Evolutionary conservation across 2,329 filamentous ascomycete genomes (phyloP), one percentile per base, ranked within the genome.

Genomic region (Alternaria atra): DNA sequence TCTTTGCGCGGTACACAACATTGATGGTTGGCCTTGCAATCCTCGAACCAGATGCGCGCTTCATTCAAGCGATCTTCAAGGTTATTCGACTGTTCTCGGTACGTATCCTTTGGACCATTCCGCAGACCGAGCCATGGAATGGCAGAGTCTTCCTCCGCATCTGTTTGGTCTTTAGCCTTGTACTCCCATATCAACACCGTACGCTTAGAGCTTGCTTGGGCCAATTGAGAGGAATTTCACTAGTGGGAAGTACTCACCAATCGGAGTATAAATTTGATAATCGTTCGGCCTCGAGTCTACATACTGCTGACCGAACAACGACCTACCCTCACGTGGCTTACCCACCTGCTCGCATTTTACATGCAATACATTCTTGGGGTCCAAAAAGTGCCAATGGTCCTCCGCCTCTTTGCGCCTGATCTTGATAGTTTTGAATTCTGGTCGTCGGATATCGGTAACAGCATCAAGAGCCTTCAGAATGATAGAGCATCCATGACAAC

Each of bases 261-360:
- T 6, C 9, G 52, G 52, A 17, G 52, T 54, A 12, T 54, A 54
- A 20, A 54, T 44, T 5, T 54, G 17, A 44, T 44, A 44, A 40
- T 53, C 51, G 23, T 53, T 53, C 29, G 37, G 20, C 4, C 23
- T 32, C 1, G 12, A 25, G 8, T 29, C 35, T 5, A 53, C 29
- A 44, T 25, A 48, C 30, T 34, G 23, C 20, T 23, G 17, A 20
- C 30, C 30, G 15, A 48, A 48, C 1, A 34, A 12, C 17, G 34
- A 29, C 29, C 2, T 9, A 10, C 44, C 30, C 7, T 30, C 46
- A 25, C n/a, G n/a, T 35, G 20, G 7, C 13, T 48, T 10, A 9
- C 46, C 46, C 7, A 35, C 30, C 12, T 48, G 46, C 30, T 48
- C 20, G 17, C 46, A 48, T 2, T 5, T 9, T 23, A 48, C 30